Percentiles rank a stretch among this genome's conserved stretches.
Conservation (phyloP, 345 rosid species). For the Erucastrum elatum region DNA sequence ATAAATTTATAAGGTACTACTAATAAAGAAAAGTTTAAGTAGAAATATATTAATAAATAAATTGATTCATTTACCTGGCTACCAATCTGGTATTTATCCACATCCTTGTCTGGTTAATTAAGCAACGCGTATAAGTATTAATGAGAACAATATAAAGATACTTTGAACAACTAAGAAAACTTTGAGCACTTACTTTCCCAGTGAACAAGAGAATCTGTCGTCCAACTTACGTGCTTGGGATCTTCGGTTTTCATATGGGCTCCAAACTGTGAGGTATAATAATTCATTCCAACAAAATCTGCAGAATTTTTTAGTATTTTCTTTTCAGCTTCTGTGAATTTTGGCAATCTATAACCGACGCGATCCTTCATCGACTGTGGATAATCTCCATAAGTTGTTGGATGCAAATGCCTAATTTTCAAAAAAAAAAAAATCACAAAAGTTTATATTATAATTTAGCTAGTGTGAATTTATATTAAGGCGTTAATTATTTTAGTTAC, state of each 20-base stretch:
- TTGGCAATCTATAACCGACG: conserved; percentile 47
- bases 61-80: conserved; percentile 22
- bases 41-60: neutral
- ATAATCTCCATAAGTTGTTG: conserved; percentile 50
- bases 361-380: conserved; percentile 44
- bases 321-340: conserved; percentile 43
- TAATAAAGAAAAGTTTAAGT: neutral
- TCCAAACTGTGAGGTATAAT: conserved; percentile 42
- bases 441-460: neutral
- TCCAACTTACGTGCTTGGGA: conserved; percentile 32
- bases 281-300: conserved; percentile 54
- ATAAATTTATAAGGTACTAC: neutral
- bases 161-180: neutral
- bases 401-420: conserved; percentile 41
- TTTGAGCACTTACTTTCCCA: conserved; percentile 38
- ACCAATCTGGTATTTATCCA: conserved; percentile 26
- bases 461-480: neutral
- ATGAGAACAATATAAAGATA: neutral
- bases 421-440: neutral
- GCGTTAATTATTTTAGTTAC: conserved; percentile 1
- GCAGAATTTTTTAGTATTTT: conserved; percentile 34
- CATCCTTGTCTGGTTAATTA: conserved; percentile 20
- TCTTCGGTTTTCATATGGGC: neutral
- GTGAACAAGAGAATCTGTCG: conserved; percentile 39
- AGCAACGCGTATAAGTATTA: neutral